Evolutionary conservation across 78 protist species (phyloP), one percentile per base, ranked within the genome.

Genomic region (Speleostelium caveatum): DNA sequence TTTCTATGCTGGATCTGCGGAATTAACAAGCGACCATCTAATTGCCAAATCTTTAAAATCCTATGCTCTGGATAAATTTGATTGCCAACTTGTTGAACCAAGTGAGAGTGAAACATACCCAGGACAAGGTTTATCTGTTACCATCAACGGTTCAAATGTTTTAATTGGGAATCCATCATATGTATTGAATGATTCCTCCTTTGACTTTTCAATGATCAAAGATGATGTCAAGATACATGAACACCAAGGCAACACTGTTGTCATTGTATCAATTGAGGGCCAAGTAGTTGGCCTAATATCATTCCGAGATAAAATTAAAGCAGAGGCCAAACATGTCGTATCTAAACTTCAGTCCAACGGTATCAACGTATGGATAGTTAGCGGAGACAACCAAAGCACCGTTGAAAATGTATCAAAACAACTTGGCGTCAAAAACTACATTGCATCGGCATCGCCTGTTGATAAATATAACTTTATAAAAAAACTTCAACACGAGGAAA

Each of bases 341-440:
- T 2, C n/a, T 33, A 19, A 35, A 12, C 90, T 96, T 36, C 28
- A 61, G 42, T 14, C 2, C 30, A 4, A 19, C 24, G 87, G 72
- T 39, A 39, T 59, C 33, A 33, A 39, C n/a, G 80, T 73, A 41
- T 77, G 86, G 91, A 90, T 96, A 51, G 59, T 94, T 39, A 87
- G 96, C 35, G 98, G 98, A 41, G 98, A 96, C 87, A 86, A 89
- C 72, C n/a, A 19, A 39, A 22, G 61, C 21, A 68, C 96, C 10
- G 96, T 87, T 24, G 22, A 2, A 19, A 36, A 56, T 26, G 10
- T 96, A 3, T 96, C 88, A 2, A 45, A 80, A 3, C 14, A 49
- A 45, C 56, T 89, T 16, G 77, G 79, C 16, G 41, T 86, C 8
- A 16, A n/a, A 12, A 56, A 42, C 4, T 45, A 19, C 33, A 28